Base-by-base conservation (phyloP, 805 yeast species). In the Blastobotrys americana region DNA sequence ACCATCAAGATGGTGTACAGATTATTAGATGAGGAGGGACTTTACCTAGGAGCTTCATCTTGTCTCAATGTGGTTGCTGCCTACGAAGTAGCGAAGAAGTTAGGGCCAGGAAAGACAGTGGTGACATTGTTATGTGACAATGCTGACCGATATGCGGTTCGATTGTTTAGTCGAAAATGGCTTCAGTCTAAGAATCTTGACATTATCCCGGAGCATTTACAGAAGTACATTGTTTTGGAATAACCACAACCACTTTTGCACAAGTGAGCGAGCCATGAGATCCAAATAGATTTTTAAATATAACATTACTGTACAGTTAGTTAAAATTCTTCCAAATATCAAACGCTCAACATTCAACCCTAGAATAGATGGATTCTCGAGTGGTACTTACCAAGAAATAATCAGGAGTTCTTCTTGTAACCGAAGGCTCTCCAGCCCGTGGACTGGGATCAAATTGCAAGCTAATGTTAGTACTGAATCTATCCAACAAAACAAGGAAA, bases 371-470 rank as follows among this genome's bases (percentile, higher is more conserved):
- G 10, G 31, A 8, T 25, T 25, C 10, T 8, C 31, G 10, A 8
- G 31, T 25, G 37, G 16, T 28, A 22, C 45, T 13, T 74, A 70
- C 85, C 66, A 88, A 76, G 76, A 88, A 88, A 65, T 88, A 88
- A 66, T 88, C 96, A 5, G 97, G 97, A 3, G 96, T 87, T 61
- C 88, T 84, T 67, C 97, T 78, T 35, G 94, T 83, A 22, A 88
- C 96, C 2, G 94, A 83, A 45, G 97, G 96, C 66, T 88, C 96
- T 43, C 96, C 97, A n/a, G 95, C 95, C 69, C 96, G 79, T 46
- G 88, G 85, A 36, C 87, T 78, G 41, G 97, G 96, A 63, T 88
- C 96, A 64, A 87, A 88, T 64, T 87, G 96, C 65, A 87, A 70
- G 65, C 37, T 34, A 34, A 31, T n/a, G 37, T 34, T 34, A 34